Percentiles rank a stretch among this genome's conserved stretches.
Conservation (phyloP, 352 stramenopile genomes). For the Plasmopara muralis region DNA sequence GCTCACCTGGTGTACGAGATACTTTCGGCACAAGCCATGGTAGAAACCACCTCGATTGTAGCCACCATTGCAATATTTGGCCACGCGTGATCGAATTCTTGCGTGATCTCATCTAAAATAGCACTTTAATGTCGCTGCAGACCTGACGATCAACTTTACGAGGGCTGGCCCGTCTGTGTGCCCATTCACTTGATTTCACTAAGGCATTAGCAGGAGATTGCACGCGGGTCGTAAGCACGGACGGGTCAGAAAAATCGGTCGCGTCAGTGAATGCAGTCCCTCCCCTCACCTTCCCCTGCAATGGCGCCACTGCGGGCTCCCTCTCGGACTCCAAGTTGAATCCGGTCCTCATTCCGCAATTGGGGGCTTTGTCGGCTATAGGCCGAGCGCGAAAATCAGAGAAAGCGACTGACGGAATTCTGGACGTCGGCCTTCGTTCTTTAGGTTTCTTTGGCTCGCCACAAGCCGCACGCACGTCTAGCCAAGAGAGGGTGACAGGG, state of each 20-base stretch:
- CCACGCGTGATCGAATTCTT: neutral
- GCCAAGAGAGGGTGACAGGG: slow-evolving; percentile 7
- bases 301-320: slow-evolving; percentile 29
- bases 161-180: slow-evolving; percentile 11
- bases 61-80: neutral
- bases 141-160: slow-evolving; percentile 12
- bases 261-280: slow-evolving; percentile 24
- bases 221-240: slow-evolving; percentile 1
- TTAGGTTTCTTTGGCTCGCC: neutral
- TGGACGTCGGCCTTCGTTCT: slow-evolving; percentile 2
- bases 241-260: slow-evolving; percentile 13
- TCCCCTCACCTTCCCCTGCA: slow-evolving; percentile 27
- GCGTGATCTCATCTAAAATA: neutral
- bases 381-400: neutral
- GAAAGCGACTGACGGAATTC: neutral
- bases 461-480: neutral
- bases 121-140: neutral
- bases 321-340: slow-evolving; percentile 24
- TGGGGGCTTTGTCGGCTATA: slow-evolving; percentile 19
- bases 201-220: slow-evolving; percentile 5
- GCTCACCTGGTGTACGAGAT: neutral
- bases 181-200: slow-evolving; percentile 4
- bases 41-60: neutral
- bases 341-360: slow-evolving; percentile 30
- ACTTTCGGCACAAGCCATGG: neutral